Evolutionary conservation across 1,284 basidiomycete species (phyloP), one percentile per base, ranked within the genome.

Genomic region (Fomitopsis betulina): DNA sequence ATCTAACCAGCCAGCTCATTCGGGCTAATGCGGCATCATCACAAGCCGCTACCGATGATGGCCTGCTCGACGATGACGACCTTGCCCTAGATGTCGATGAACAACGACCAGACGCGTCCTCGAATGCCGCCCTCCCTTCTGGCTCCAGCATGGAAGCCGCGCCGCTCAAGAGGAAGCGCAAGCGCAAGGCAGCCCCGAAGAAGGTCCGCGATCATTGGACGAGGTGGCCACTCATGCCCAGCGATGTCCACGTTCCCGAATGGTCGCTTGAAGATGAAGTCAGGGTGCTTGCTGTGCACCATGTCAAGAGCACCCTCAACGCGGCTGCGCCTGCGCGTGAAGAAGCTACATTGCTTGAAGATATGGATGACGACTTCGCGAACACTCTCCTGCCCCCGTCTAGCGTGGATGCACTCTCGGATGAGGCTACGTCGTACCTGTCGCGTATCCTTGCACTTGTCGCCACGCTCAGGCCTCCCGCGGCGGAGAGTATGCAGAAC

Each of bases 211-310:
- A 85, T 61, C 74, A 71, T 5, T 87, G 85, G 85, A 86, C 84
- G 1, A 79, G 84, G 19, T 89, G 86, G 86, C 86, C 86, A 5
- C 76, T 87, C 32, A 76, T 81, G 9, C 63, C 75, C 3, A 74
- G 76, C n/a, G 84, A 87, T 59, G 76, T 86, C 2, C 73, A 76
- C 39, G 70, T 76, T 9, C 84, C 86, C 0, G 81, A 86, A 68
- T 89, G 82, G 82, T 70, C 68, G 25, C 72, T 87, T 12, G 75
- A 81, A 51, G 85, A 88, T 57, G 86, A 89, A 68, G 73, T 88
- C 19, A 71, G 71, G 23, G 65, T 72, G 6, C 67, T 84, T 35
- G 76, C 78, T 7, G 63, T 71, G 30, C 68, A 66, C 53, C 59
- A 13, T 52, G 62, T 30, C 37, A 25, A 9, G 49, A 40, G 54